Conservation (phyloP, 2,329 filamentous ascomycete genomes). For the Cladorrhinum sp. region DNA sequence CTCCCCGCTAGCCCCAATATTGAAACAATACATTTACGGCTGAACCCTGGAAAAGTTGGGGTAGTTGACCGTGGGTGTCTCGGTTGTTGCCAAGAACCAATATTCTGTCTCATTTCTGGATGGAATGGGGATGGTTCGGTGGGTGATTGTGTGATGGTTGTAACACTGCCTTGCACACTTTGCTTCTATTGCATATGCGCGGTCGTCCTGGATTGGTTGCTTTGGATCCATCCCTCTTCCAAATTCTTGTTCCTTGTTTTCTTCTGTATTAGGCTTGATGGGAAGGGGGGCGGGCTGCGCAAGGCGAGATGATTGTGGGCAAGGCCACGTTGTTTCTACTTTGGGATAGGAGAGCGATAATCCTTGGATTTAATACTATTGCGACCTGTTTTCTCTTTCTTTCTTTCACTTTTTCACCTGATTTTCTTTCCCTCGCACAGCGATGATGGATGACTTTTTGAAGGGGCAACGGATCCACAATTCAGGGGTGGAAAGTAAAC, state of each 20-base stretch:
- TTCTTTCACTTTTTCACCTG: neutral
- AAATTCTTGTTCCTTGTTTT: too few species aligned
- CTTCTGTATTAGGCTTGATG: too few species aligned
- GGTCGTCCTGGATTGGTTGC: neutral
- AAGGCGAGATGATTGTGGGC: too few species aligned
- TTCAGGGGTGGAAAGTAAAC: slow-evolving; percentile 10
- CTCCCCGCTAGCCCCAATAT: too few species aligned
- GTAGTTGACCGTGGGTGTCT: too few species aligned
- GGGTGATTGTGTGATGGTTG: neutral
- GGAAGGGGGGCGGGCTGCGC: too few species aligned
- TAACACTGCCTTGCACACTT: neutral
- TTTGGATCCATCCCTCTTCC: neutral
- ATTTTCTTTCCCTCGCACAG: neutral
- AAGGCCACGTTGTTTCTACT: too few species aligned
- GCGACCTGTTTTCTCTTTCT: neutral
- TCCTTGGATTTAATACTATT: too few species aligned
- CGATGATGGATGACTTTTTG: neutral
- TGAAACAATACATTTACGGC: too few species aligned
- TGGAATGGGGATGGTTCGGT: too few species aligned
- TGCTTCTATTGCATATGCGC: neutral
- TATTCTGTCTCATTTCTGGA: neutral
- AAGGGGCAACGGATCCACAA: neutral
- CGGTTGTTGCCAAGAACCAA: neutral
- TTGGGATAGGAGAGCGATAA: too few species aligned
- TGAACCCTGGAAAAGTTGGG: too few species aligned